phyloP scores from a whole-genome alignment of 805 yeast genomes.

The Clavispora vitiphila region DNA sequence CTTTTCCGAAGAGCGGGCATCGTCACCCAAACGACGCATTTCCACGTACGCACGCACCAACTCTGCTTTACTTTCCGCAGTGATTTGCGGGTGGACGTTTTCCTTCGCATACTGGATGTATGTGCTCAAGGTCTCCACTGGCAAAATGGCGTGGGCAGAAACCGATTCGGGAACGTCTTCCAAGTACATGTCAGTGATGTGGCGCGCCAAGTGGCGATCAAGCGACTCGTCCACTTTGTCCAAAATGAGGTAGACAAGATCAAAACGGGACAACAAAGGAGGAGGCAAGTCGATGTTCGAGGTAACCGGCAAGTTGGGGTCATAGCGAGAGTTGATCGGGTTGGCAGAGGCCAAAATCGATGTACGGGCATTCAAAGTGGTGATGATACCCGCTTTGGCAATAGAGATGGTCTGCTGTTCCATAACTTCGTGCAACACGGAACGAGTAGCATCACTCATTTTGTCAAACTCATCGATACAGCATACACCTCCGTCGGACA shows the following conservation, averaged over 20 bases:
- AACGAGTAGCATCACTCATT: slow-evolving; percentile 91
- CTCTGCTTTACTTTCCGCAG: slow-evolving; percentile 76
- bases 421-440: slow-evolving; percentile 97
- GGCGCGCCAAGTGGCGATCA: slow-evolving; percentile 85
- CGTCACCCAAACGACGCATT: slow-evolving; percentile 94
- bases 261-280: slow-evolving; percentile 90
- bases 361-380: slow-evolving; percentile 93
- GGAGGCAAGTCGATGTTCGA: slow-evolving; percentile 96
- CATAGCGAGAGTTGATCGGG: slow-evolving; percentile 92
- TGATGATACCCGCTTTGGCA: slow-evolving; percentile 97
- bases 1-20: slow-evolving; percentile 75
- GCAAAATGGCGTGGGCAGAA: slow-evolving; percentile 61
- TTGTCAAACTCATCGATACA: slow-evolving; percentile 98
- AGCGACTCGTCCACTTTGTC: slow-evolving; percentile 86
- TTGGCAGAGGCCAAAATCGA: slow-evolving; percentile 95
- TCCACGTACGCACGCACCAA: slow-evolving; percentile 85
- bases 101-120: slow-evolving; percentile 96
- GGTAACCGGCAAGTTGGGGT: slow-evolving; percentile 92
- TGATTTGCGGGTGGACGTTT: slow-evolving; percentile 70
- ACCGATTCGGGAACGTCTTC: slow-evolving; percentile 81
- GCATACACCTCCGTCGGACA: slow-evolving; percentile 97
- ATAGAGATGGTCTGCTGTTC: slow-evolving; percentile 98
- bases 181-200: slow-evolving; percentile 84
- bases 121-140: slow-evolving; percentile 80
- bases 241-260: slow-evolving; percentile 83